Percentiles rank a stretch among this genome's conserved stretches.
Evolutionary conservation across 305 asterid genomes (phyloP).

Genomic region (Solanum hybrid): DNA sequence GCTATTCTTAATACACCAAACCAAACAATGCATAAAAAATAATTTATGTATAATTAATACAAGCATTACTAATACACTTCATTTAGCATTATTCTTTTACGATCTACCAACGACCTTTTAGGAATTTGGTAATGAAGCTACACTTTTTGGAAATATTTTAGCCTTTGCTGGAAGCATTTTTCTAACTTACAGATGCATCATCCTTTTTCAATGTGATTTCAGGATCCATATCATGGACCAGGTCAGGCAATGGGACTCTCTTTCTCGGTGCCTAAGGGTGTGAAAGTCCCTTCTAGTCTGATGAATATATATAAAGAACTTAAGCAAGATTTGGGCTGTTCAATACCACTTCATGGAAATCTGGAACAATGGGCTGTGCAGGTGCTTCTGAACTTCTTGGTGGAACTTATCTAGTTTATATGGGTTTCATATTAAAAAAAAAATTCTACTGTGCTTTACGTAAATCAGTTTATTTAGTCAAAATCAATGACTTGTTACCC

Average conservation of each 20-base stretch:
- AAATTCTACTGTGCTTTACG: not conserved
- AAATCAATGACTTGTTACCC: not conserved
- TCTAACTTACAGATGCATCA: not conserved
- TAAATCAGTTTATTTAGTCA: slow-evolving; percentile 2
- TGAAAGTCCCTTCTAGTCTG: slow-evolving; percentile 88
- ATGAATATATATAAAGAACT: slow-evolving; percentile 86
- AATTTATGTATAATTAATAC: not conserved
- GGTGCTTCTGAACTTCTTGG: slow-evolving; percentile 32
- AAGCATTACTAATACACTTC: not conserved
- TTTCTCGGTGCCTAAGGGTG: slow-evolving; percentile 81
- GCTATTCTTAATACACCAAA: not conserved
- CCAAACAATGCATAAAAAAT: not conserved
- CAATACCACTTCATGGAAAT: slow-evolving; percentile 75
- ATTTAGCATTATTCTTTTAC: not conserved
- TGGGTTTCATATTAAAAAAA: not conserved
- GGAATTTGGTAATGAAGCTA: slow-evolving; percentile 3
- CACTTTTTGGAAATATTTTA: not conserved
- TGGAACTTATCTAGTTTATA: not conserved
- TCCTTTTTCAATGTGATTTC: not conserved
- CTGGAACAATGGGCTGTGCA: slow-evolving; percentile 91
- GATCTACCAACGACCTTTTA: not conserved
- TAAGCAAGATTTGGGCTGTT: slow-evolving; percentile 70
- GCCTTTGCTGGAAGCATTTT: not conserved
- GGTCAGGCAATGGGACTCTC: slow-evolving; percentile 99
- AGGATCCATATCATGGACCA: slow-evolving; percentile 99